Conservation (phyloP, 2,329 filamentous ascomycete genomes). For the Xylariaceae sp. region DNA sequence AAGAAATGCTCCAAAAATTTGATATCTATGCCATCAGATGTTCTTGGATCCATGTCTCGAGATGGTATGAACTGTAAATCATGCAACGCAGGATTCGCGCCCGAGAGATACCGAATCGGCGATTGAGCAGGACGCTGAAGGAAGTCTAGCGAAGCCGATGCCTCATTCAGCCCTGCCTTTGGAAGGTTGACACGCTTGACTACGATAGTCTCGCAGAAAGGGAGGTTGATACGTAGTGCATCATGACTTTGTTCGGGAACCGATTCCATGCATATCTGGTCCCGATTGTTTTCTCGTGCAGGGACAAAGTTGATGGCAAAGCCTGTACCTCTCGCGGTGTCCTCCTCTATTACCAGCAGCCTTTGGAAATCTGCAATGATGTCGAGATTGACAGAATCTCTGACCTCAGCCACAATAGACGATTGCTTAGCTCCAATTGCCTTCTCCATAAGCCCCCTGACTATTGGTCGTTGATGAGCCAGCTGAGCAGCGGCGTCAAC, state of each 20-base stretch:
- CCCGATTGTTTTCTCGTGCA: too few species aligned
- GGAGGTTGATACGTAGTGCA: constrained; percentile 7
- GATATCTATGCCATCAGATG: too few species aligned
- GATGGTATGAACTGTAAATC: too few species aligned
- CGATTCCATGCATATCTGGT: too few species aligned
- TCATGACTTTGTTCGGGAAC: background rate
- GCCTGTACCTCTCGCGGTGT: constrained; percentile 11
- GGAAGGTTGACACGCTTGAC: background rate
- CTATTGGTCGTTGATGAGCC: constrained; percentile 39
- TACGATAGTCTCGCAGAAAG: constrained; percentile 13
- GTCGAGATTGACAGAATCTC: constrained; percentile 23
- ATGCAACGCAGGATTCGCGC: too few species aligned
- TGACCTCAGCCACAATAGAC: constrained; percentile 21
- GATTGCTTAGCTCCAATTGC: constrained; percentile 34
- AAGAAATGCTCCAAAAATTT: too few species aligned
- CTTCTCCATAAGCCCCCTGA: constrained; percentile 42
- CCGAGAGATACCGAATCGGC: too few species aligned
- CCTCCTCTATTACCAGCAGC: constrained; percentile 39
- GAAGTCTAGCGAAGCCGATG: too few species aligned
- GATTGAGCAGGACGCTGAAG: too few species aligned
- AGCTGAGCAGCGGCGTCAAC: constrained; percentile 31
- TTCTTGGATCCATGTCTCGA: too few species aligned
- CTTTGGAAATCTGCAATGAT: constrained; percentile 35
- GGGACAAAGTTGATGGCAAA: constrained; percentile 8
- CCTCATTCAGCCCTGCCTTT: too few species aligned